These are phyloP conservation scores for Candida sp. DNA, from an alignment of 1,139 yeast species.

Conservation along the genomic window DNA sequence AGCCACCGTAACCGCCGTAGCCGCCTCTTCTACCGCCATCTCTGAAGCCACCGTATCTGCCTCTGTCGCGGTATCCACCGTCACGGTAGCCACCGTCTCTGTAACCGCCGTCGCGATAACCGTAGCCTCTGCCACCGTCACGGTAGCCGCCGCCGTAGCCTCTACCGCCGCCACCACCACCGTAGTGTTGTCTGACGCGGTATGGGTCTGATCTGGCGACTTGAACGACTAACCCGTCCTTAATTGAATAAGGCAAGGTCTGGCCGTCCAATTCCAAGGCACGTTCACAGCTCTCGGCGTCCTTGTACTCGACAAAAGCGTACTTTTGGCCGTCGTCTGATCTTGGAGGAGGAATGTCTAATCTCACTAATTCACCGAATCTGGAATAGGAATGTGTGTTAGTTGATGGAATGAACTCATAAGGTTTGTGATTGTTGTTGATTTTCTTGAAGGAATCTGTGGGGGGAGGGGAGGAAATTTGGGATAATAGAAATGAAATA, in stretches of 20 bases:
- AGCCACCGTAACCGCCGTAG: conserved; percentile 22
- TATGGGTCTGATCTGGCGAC: conserved; percentile 62
- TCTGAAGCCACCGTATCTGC: conserved; percentile 18
- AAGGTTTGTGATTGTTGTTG: conserved; percentile 11
- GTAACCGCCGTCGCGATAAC: conserved; percentile 12
- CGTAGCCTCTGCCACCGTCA: conserved; percentile 16
- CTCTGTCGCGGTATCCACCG: conserved; percentile 12
- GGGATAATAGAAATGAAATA: not conserved
- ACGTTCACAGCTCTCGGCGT: conserved; percentile 61
- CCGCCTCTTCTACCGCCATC: conserved; percentile 16
- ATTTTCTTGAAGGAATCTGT: conserved; percentile 10
- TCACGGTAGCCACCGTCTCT: conserved; percentile 12
- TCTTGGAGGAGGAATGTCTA: conserved; percentile 75
- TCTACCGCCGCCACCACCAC: conserved; percentile 35
- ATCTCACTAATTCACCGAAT: conserved; percentile 66
- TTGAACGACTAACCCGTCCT: conserved; percentile 55
- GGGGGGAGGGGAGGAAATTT: too few species aligned
- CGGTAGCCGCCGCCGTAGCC: conserved; percentile 19
- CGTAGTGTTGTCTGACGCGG: conserved; percentile 38
- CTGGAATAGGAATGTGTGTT: conserved; percentile 27
- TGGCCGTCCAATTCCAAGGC: conserved; percentile 60
- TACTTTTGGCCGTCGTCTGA: conserved; percentile 65
- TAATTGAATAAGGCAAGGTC: conserved; percentile 40
- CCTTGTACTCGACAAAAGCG: conserved; percentile 76
- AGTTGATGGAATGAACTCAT: conserved; percentile 6